Evolutionary conservation across 129 eudicot genomes (phyloP).

Genomic region (Arctium minus): DNA sequence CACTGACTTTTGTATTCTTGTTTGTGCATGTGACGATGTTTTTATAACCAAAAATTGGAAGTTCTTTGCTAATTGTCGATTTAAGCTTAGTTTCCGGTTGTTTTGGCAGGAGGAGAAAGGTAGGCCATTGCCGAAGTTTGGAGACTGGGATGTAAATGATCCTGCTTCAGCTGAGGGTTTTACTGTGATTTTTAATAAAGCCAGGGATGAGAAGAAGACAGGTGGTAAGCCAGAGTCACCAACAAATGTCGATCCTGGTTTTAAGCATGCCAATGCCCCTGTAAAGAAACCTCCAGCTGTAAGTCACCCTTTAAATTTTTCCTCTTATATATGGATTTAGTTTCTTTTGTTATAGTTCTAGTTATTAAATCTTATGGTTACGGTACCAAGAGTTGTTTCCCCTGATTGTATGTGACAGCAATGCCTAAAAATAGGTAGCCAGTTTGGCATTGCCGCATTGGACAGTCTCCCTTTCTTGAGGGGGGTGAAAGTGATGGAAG

Average conservation of each 20-base stretch:
- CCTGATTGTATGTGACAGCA: neutral
- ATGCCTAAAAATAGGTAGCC: neutral
- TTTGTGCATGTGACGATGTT: neutral
- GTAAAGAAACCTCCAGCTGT: conserved; percentile 58
- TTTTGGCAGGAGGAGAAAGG: conserved; percentile 72
- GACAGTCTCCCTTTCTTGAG: neutral
- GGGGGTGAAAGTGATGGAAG: neutral
- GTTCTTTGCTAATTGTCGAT: neutral
- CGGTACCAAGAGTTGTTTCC: neutral
- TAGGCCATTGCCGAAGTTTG: conserved; percentile 79
- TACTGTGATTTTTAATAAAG: conserved; percentile 78
- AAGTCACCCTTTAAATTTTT: conserved; percentile 32
- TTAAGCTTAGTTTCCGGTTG: conserved; percentile 5
- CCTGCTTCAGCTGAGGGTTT: conserved; percentile 89
- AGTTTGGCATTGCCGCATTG: neutral
- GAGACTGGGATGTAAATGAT: conserved; percentile 88
- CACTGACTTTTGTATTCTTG: neutral
- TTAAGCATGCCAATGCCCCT: conserved; percentile 42
- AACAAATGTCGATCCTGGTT: conserved; percentile 41
- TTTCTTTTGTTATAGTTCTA: neutral
- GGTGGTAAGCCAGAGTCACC: conserved; percentile 81
- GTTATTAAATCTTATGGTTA: neutral
- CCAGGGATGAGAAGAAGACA: conserved; percentile 78
- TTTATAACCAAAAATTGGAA: neutral
- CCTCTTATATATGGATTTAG: conserved; percentile 1